phyloP scores from a whole-genome alignment of 2,329 filamentous ascomycete genomes.

The Ramichloridium luteum region DNA sequence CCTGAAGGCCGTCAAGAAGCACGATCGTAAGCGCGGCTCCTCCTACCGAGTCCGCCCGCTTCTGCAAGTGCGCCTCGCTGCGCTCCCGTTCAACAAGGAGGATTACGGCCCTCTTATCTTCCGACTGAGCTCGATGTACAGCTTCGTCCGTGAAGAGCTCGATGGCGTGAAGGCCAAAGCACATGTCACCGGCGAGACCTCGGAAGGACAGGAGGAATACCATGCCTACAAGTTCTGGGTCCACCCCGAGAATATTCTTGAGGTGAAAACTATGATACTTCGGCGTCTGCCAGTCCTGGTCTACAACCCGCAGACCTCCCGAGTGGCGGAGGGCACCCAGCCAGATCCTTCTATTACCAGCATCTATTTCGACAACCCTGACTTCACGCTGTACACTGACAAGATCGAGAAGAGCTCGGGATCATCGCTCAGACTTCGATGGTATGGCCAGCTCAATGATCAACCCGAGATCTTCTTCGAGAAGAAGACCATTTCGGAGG shows the following conservation, averaged over 20 bases:
- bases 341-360: constrained; percentile 84
- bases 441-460: constrained; percentile 74
- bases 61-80: constrained; percentile 78
- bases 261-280: constrained; percentile 92
- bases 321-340: constrained; percentile 65
- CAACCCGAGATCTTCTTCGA: constrained; percentile 75
- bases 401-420: constrained; percentile 72
- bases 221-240: constrained; percentile 57
- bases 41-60: constrained; percentile 82
- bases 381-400: constrained; percentile 73
- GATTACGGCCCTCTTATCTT: constrained; percentile 84
- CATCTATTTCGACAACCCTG: constrained; percentile 83
- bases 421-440: constrained; percentile 72
- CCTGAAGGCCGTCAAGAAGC: constrained; percentile 97
- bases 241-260: constrained; percentile 84
- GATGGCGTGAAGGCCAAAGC: constrained; percentile 37
- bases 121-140: constrained; percentile 86
- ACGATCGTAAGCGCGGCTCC: constrained; percentile 81
- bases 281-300: constrained; percentile 82
- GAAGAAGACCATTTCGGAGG: constrained; percentile 72
- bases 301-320: constrained; percentile 78
- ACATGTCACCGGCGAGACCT: constrained; percentile 7
- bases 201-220: constrained; percentile 20
- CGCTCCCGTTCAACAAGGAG: constrained; percentile 88
- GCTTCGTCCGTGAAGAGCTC: constrained; percentile 75